Percentiles rank a stretch among this genome's conserved stretches.
Conservation (phyloP, 208 protist species). For the Leishmania lainsoni region DNA sequence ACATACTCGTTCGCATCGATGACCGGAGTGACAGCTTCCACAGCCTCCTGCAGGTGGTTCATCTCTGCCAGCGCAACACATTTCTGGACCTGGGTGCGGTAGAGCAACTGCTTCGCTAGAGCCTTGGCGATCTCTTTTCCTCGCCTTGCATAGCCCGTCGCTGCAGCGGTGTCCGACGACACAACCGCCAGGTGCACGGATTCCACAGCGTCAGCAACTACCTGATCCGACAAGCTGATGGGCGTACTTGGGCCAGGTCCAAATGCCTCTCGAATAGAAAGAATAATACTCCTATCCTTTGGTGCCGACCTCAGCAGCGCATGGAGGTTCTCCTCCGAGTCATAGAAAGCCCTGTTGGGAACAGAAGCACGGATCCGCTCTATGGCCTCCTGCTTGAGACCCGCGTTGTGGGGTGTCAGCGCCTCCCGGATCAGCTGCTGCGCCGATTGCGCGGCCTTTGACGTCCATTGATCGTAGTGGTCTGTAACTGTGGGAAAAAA, state of each 20-base stretch:
- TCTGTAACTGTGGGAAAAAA: slow-evolving; percentile 59
- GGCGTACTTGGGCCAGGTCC: slow-evolving; percentile 55
- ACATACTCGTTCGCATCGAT: slow-evolving; percentile 84
- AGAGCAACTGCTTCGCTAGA: slow-evolving; percentile 73
- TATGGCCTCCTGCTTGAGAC: slow-evolving; percentile 46
- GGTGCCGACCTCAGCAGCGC: slow-evolving; percentile 57
- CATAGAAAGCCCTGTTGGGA: slow-evolving; percentile 68
- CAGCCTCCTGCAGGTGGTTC: slow-evolving; percentile 70
- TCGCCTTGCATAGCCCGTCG: slow-evolving; percentile 41
- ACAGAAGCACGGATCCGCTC: slow-evolving; percentile 52
- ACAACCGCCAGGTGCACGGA: slow-evolving; percentile 36
- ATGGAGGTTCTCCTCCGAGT: slow-evolving; percentile 62
- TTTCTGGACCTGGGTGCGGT: slow-evolving; percentile 74
- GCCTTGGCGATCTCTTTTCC: slow-evolving; percentile 52
- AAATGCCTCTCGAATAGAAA: slow-evolving; percentile 59
- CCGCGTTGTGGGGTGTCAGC: slow-evolving; percentile 36
- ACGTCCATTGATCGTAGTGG: slow-evolving; percentile 73
- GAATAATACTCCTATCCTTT: slow-evolving; percentile 59
- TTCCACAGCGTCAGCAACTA: slow-evolving; percentile 56
- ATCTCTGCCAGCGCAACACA: slow-evolving; percentile 73
- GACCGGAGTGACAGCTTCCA: slow-evolving; percentile 65
- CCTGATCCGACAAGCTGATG: slow-evolving; percentile 66
- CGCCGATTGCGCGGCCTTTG: slow-evolving; percentile 36
- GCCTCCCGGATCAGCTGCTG: slow-evolving; percentile 52
- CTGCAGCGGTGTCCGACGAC: slow-evolving; percentile 67